Base-by-base conservation (phyloP, 192 early-diverging fungal genomes). In the Geranomyces michiganensis region DNA sequence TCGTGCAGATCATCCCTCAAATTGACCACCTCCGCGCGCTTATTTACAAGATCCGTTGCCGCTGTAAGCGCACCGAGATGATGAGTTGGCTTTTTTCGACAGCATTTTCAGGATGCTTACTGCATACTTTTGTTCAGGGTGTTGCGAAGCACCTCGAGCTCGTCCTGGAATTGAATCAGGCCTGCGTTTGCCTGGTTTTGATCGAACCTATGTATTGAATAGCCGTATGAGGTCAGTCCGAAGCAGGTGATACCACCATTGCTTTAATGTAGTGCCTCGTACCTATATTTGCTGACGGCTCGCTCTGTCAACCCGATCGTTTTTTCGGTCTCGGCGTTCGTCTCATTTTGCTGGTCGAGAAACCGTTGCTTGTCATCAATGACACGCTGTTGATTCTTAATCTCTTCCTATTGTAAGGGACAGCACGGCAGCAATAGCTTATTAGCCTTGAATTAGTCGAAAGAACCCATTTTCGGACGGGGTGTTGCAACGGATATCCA, bases 281-380 rank as follows among this genome's bases (percentile, higher is more conserved):
- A 84, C 82, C 80, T 33, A 59, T 74, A 74, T 60, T 85, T 85
- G 75, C 76, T 71, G 1, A 87, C 82, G n/a, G 43, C 43, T 9
- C 86, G 67, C 46, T 87, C 86, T 19, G 49, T 73, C 21, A 79
- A 29, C 12, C 73, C 74, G 21, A 87, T 87, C 36, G 70, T 80
- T 69, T 86, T 85, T 61, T 87, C 86, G 0, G 75, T 83, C 46
- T 85, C 80, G 15, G 56, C 32, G 51, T 87, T 87, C 47, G 53
- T 74, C 31, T 61, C 33, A 13, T 81, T 60, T 58, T 87, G 84
- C 65, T 74, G 71, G 65, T 85, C 67, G 43, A 85, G 72, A 49
- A 83, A 79, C 17, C 68, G 74, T 67, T 87, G 82, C 64, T 82
- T 80, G 43, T 87, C 86, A 45, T 80, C 71, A 29, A 87, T 81